Conservation (phyloP, 306 rosid species). For the Calophaca sinica region DNA sequence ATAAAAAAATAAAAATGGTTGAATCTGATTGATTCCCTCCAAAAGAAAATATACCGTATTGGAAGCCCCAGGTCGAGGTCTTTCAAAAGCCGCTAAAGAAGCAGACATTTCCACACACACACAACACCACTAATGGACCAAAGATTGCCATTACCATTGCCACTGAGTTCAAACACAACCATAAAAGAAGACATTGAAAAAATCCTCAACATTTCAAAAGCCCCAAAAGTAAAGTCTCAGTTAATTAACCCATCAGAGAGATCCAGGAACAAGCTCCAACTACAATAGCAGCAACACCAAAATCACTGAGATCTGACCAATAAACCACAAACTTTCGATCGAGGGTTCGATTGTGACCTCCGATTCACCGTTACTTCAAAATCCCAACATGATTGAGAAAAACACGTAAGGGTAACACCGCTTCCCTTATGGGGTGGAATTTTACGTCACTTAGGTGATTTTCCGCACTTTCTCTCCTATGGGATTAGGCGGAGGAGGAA, state of each 20-base stretch:
- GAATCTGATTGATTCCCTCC: slow-evolving; percentile 44
- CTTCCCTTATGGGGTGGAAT: slow-evolving; percentile 19
- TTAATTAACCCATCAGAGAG: slow-evolving; percentile 53
- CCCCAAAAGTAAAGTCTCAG: slow-evolving; percentile 15
- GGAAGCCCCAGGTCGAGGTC: slow-evolving; percentile 75
- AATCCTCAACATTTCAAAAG: slow-evolving; percentile 48
- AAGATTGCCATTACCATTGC: slow-evolving; percentile 54
- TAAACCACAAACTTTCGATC: slow-evolving; percentile 26
- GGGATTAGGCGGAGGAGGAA: slow-evolving; percentile 62
- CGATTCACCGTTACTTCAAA: slow-evolving; percentile 42
- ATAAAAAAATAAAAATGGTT: not conserved
- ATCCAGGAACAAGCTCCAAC: slow-evolving; percentile 49
- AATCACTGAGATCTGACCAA: slow-evolving; percentile 58
- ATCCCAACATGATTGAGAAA: slow-evolving; percentile 32
- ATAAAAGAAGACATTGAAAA: not conserved
- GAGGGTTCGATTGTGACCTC: slow-evolving; percentile 18
- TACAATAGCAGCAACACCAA: slow-evolving; percentile 25
- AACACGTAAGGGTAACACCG: slow-evolving; percentile 7
- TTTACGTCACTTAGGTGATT: slow-evolving; percentile 34
- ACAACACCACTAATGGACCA: slow-evolving; percentile 45
- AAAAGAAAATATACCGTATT: slow-evolving; percentile 70
- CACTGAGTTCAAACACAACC: slow-evolving; percentile 39
- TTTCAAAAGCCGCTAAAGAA: slow-evolving; percentile 85
- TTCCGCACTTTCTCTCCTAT: slow-evolving; percentile 39
- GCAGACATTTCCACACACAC: slow-evolving; percentile 77